Evolutionary conservation across 805 yeast species (phyloP).

Genomic region (Metschnikowia proteae): DNA sequence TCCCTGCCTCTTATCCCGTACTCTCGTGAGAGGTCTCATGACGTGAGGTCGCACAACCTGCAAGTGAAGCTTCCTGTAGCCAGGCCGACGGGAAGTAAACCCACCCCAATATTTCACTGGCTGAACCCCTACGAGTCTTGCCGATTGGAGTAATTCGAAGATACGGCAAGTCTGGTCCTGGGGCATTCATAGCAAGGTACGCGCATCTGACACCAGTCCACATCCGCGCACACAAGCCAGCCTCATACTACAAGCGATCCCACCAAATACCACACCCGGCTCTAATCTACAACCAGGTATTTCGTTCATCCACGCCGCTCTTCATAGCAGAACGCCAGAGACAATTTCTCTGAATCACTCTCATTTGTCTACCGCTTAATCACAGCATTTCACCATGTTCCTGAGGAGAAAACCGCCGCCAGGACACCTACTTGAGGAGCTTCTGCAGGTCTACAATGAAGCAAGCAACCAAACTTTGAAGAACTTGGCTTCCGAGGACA

Average conservation of each 20-base stretch:
- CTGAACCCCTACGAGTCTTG: too few relatives aligned
- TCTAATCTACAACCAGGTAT: not conserved
- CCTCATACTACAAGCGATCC: not conserved
- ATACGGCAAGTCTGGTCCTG: too few relatives aligned
- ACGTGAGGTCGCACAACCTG: too few relatives aligned
- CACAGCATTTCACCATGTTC: constrained; percentile 34
- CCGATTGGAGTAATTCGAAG: too few relatives aligned
- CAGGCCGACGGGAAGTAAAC: too few relatives aligned
- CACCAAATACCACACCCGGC: not conserved
- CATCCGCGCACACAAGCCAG: constrained; percentile 2
- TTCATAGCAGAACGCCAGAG: not conserved
- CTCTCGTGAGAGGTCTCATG: too few relatives aligned
- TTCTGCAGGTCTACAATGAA: constrained; percentile 59
- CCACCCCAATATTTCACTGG: too few relatives aligned
- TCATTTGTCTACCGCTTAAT: not conserved
- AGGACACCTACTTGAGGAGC: constrained; percentile 47
- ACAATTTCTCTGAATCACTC: not conserved
- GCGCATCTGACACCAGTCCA: not conserved
- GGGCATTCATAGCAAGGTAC: not conserved
- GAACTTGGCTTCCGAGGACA: constrained; percentile 57
- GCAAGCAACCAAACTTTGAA: constrained; percentile 56
- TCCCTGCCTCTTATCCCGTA: too few relatives aligned
- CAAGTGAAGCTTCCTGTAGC: too few relatives aligned
- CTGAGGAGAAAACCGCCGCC: constrained; percentile 58
- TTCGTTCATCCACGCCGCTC: not conserved